A percentile compares a stretch with the other conserved stretches of the same genome.
phyloP scores from a whole-genome alignment of 495 filamentous ascomycete species.

The Parathielavia appendiculata region DNA sequence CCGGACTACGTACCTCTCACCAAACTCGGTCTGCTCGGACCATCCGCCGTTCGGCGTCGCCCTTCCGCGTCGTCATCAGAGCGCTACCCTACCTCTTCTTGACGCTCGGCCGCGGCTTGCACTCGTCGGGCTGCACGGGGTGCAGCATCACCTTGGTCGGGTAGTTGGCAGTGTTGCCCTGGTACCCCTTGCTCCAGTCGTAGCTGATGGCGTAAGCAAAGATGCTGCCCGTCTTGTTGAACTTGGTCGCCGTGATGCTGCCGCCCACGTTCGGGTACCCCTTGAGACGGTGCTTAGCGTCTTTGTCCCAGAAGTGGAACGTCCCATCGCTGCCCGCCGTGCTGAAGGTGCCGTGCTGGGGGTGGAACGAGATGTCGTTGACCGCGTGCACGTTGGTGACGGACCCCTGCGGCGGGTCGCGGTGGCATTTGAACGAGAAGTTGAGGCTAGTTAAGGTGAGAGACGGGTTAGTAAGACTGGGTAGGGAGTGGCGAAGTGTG shows the following conservation, averaged over 20 bases:
- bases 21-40: neutral
- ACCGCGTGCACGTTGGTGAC: slow-evolving; percentile 81
- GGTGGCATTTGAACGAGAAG: slow-evolving; percentile 96
- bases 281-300: slow-evolving; percentile 85
- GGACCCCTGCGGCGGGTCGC: slow-evolving; percentile 57
- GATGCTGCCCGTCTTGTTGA: slow-evolving; percentile 75
- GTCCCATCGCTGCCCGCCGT: slow-evolving; percentile 89
- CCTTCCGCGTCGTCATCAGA: neutral
- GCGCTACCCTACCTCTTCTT: slow-evolving; percentile 37
- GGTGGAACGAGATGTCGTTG: slow-evolving; percentile 92
- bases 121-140: slow-evolving; percentile 70
- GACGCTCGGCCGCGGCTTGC: slow-evolving; percentile 37
- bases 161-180: slow-evolving; percentile 61
- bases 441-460: slow-evolving; percentile 50
- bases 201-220: slow-evolving; percentile 93
- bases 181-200: slow-evolving; percentile 93
- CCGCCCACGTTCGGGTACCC: slow-evolving; percentile 85
- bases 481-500: neutral
- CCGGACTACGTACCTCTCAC: neutral
- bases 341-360: slow-evolving; percentile 78
- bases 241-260: slow-evolving; percentile 74
- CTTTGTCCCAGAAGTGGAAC: slow-evolving; percentile 94
- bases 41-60: neutral
- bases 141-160: slow-evolving; percentile 91
- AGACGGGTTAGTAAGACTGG: slow-evolving; percentile 5